Evolutionary conservation across 2,329 filamentous ascomycete species (phyloP).

Genomic region (Fusarium sp.): DNA sequence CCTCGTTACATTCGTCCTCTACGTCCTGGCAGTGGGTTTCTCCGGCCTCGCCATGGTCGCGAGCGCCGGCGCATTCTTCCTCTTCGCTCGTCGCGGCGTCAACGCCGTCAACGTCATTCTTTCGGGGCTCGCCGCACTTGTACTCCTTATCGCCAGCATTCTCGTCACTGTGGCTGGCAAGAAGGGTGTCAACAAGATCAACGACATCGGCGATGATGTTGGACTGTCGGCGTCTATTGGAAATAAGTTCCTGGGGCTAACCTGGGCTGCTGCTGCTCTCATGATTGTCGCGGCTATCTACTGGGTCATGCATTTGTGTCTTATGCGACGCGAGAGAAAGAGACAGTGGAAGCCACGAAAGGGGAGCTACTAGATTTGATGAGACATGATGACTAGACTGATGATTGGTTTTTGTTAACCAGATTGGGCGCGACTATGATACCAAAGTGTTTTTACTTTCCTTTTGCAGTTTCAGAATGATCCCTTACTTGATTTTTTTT

Average conservation of each 20-base stretch:
- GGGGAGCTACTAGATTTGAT: slow-evolving; percentile 43
- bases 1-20: slow-evolving; percentile 62
- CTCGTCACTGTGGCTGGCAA: slow-evolving; percentile 56
- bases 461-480: slow-evolving; percentile 15
- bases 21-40: slow-evolving; percentile 57
- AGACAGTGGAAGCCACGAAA: slow-evolving; percentile 45
- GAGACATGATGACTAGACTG: slow-evolving; percentile 26
- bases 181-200: slow-evolving; percentile 57
- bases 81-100: slow-evolving; percentile 42
- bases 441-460: slow-evolving; percentile 34
- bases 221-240: slow-evolving; percentile 60
- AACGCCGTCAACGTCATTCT: slow-evolving; percentile 54
- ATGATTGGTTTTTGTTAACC: slow-evolving; percentile 12
- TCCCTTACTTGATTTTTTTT: neutral
- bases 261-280: slow-evolving; percentile 61
- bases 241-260: slow-evolving; percentile 57
- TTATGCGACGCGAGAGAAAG: slow-evolving; percentile 46
- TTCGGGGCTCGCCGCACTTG: slow-evolving; percentile 51
- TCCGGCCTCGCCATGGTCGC: slow-evolving; percentile 58
- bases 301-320: slow-evolving; percentile 55
- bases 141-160: slow-evolving; percentile 57
- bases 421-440: slow-evolving; percentile 33
- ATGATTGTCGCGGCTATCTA: slow-evolving; percentile 56
- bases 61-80: slow-evolving; percentile 52
- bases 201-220: slow-evolving; percentile 56